Conservation (phyloP, 148 eudicot genomes). For the Vaccinium myrtillus region DNA sequence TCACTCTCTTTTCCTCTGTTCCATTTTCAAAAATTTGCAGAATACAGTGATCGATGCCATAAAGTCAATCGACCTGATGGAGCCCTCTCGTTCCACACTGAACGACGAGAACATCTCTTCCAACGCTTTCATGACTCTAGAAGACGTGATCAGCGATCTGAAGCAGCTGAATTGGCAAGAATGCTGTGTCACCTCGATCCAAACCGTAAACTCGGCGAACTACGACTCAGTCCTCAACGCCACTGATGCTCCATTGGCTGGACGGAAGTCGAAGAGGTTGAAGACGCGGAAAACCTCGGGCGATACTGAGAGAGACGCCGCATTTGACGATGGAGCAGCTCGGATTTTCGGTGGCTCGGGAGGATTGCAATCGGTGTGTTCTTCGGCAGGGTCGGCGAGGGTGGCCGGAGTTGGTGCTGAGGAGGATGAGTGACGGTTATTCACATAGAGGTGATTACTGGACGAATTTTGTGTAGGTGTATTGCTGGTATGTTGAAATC, state of each 20-base stretch:
- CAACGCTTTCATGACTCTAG: constrained; percentile 25
- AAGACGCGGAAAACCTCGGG: neutral
- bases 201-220: constrained; percentile 30
- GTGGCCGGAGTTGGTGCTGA: neutral
- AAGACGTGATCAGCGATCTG: constrained; percentile 42
- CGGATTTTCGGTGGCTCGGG: neutral
- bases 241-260: neutral
- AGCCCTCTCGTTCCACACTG: constrained; percentile 53
- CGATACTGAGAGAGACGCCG: neutral
- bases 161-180: constrained; percentile 43
- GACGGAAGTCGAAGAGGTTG: neutral
- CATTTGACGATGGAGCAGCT: neutral
- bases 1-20: neutral
- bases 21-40: constrained; percentile 22
- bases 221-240: neutral
- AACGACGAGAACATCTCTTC: constrained; percentile 32
- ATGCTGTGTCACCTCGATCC: constrained; percentile 41
- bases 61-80: constrained; percentile 33
- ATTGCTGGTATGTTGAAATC: neutral
- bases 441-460: neutral
- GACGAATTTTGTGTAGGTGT: neutral
- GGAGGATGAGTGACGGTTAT: constrained; percentile 8
- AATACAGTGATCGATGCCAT: constrained; percentile 36
- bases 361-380: constrained; percentile 4
- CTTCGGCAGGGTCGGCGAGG: neutral